Conservation (phyloP, 2,329 filamentous ascomycete species). For the Lachnellula arida region DNA sequence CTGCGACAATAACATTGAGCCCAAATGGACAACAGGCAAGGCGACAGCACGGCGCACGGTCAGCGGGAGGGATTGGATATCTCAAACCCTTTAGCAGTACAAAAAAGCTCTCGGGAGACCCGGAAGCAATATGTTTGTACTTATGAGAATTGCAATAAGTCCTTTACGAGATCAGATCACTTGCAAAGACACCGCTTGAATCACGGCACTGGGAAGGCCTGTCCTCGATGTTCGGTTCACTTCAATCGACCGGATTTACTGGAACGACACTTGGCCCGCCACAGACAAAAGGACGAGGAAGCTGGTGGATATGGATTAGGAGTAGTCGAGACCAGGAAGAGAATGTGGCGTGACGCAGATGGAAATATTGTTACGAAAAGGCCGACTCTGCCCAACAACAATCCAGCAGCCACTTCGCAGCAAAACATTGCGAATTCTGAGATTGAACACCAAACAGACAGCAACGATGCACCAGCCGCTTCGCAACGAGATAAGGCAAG, state of each 20-base stretch:
- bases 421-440: not conserved
- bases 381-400: conserved; percentile 17
- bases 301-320: conserved; percentile 48
- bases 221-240: conserved; percentile 53
- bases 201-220: conserved; percentile 51
- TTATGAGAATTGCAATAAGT: conserved; percentile 44
- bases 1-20: not conserved
- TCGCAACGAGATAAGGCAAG: not conserved
- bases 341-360: conserved; percentile 50
- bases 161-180: conserved; percentile 54
- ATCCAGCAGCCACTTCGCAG: conserved; percentile 1
- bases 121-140: conserved; percentile 36
- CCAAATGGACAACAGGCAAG: not conserved
- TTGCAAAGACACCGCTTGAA: conserved; percentile 54
- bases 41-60: not conserved
- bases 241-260: conserved; percentile 57
- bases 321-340: conserved; percentile 49
- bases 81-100: not conserved
- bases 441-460: not conserved
- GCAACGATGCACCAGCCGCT: not conserved
- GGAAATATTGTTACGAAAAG: conserved; percentile 47
- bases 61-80: not conserved
- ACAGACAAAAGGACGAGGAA: conserved; percentile 50
- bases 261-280: conserved; percentile 54
- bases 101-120: not conserved